Conservation (phyloP, 352 stramenopile species). For the Elongisporangium senticosum region DNA sequence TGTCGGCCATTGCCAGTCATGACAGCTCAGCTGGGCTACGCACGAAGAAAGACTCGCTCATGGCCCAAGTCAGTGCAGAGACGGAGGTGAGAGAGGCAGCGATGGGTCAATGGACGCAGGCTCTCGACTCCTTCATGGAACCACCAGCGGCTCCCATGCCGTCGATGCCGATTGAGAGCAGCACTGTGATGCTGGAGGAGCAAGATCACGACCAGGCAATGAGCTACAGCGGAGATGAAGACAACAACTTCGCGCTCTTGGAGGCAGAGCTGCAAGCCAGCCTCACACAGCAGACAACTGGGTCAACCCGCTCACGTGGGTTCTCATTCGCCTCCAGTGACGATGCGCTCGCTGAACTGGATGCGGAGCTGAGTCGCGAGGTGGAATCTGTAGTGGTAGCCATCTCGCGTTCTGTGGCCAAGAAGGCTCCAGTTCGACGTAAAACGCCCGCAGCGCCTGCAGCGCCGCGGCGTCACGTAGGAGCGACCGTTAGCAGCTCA, state of each 20-base stretch:
- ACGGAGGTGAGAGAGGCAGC: neutral
- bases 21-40: neutral
- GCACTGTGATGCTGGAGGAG: neutral
- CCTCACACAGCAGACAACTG: conserved; percentile 9
- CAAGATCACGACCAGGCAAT: conserved; percentile 3
- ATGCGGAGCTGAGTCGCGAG: conserved; percentile 29
- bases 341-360: conserved; percentile 36
- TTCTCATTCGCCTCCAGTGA: conserved; percentile 24
- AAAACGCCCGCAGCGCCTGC: neutral
- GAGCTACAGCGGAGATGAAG: conserved; percentile 10
- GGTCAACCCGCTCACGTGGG: neutral
- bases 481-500: neutral
- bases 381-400: neutral
- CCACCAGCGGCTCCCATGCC: neutral
- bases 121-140: neutral
- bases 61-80: neutral
- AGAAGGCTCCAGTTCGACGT: conserved; percentile 4
- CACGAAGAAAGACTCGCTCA: neutral
- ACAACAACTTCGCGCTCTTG: conserved; percentile 16
- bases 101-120: neutral
- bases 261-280: conserved; percentile 19
- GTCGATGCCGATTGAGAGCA: too few relatives aligned
- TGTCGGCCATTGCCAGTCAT: conserved; percentile 1
- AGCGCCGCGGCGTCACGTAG: neutral
- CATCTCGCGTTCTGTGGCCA: neutral